phyloP scores from a whole-genome alignment of 2,329 filamentous ascomycete genomes.

The Orbilia ellipsospora region DNA sequence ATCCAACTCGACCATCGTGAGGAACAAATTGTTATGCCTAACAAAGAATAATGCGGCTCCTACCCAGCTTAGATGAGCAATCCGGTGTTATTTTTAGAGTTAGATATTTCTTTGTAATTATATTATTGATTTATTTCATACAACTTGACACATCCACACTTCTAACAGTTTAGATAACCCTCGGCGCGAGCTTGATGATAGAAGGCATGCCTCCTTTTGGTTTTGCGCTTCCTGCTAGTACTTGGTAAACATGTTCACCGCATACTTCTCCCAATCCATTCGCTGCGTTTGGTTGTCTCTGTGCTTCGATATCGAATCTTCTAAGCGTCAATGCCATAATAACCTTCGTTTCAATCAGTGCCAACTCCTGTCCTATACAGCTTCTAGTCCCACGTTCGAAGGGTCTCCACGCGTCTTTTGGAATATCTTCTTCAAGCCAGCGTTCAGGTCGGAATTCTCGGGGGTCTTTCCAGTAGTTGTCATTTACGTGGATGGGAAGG shows the following conservation, averaged over 20 bases:
- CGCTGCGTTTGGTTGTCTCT: constrained; percentile 59
- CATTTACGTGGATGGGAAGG: constrained; percentile 62
- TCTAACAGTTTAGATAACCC: background rate
- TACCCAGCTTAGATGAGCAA: no score
- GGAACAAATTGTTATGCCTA: constrained; percentile 8
- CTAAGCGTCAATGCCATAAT: constrained; percentile 67
- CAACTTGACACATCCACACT: no score
- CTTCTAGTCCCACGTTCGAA: constrained; percentile 69
- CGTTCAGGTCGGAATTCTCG: constrained; percentile 66
- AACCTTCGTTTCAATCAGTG: constrained; percentile 66
- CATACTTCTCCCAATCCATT: constrained; percentile 56
- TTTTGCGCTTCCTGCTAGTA: constrained; percentile 57
- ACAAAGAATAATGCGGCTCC: constrained; percentile 2
- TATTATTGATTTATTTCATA: no score
- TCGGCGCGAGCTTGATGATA: constrained; percentile 40
- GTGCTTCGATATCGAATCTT: constrained; percentile 66
- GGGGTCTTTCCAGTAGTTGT: constrained; percentile 64
- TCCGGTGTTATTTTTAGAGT: no score
- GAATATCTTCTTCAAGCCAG: constrained; percentile 61
- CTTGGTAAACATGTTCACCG: constrained; percentile 57
- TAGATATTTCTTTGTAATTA: no score
- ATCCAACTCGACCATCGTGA: constrained; percentile 4
- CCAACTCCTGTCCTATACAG: constrained; percentile 71
- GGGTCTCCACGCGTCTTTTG: constrained; percentile 67
- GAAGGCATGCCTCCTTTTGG: constrained; percentile 57